Evolutionary conservation across 1,284 basidiomycete species (phyloP), one percentile per base, ranked within the genome.

Genomic region (Sanghuangporus sanghuang): DNA sequence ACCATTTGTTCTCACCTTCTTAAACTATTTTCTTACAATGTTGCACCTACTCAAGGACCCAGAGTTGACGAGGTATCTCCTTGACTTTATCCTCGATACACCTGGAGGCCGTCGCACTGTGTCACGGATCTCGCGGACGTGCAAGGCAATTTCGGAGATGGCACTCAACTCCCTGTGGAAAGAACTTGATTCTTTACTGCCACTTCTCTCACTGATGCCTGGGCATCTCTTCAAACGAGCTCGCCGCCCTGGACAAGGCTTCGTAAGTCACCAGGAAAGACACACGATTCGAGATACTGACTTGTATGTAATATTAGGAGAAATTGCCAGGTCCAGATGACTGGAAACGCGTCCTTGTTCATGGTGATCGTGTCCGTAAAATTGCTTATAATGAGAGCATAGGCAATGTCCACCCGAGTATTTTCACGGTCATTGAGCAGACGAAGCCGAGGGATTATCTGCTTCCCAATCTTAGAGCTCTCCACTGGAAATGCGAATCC

Each of bases 111-210:
- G 80, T 67, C 82, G 85, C 46, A 79, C 82, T 53, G 73, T 90
- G 64, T 85, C 85, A 54, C 79, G 89, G 69, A 76, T 92, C 67
- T 84, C 89, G 59, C 79, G 89, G 62, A 90, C 89, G 57, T 91
- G 89, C 74, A 85, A 80, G 67, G 83, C 84, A 27, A 77, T 90
- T 72, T 83, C 80, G 67, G 87, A 88, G 67, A 87, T 87, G n/a
- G 84, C 86, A n/a, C 71, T 91, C 65, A 77, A 86, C 71, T 74
- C 85, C 56, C 77, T 92, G 38, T 92, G 89, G 89, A 84, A 80
- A 71, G 89, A 92, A 69, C 75, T 92, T 61, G 89, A 92, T 73
- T 89, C 87, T 14, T 77, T 92, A 65, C 74, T 85, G 50, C 89
- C 89, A 4, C 76, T 92, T 62, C 76, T 91, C 59, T 83, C 85